phyloP scores from a whole-genome alignment of 495 filamentous ascomycete genomes.

The Clavariopsis aquatica region DNA sequence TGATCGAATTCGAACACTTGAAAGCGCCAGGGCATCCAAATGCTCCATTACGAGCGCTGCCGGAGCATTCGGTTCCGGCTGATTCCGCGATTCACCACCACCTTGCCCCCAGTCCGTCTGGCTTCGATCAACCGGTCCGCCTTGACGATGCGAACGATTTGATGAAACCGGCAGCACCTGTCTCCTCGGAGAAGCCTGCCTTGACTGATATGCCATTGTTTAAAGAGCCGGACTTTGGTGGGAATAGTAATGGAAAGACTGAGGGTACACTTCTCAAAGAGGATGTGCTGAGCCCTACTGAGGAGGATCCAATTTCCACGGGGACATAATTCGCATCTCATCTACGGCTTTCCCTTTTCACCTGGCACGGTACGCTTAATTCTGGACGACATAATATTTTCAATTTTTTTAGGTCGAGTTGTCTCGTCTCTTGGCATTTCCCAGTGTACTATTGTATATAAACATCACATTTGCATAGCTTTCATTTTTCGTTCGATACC shows the following conservation, averaged over 20 bases:
- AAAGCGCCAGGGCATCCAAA: slow-evolving; percentile 21
- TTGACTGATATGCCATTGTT: slow-evolving; percentile 11
- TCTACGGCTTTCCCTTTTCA: no score
- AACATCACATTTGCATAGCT: background rate
- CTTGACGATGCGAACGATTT: slow-evolving; percentile 4
- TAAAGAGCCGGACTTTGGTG: slow-evolving; percentile 29
- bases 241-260: slow-evolving; percentile 3
- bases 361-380: background rate
- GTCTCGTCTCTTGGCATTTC: background rate
- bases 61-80: slow-evolving; percentile 32
- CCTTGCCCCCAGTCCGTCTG: background rate
- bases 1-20: slow-evolving; percentile 41
- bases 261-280: background rate
- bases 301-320: no score
- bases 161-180: background rate
- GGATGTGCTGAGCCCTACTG: slow-evolving; percentile 26
- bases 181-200: background rate
- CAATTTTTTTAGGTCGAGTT: no score
- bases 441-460: background rate
- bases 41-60: slow-evolving; percentile 28
- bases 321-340: no score
- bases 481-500: background rate
- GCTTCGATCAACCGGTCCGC: background rate
- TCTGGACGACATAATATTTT: background rate
- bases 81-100: slow-evolving; percentile 15